These are phyloP conservation scores for Pseudogymnoascus sp. DNA, from an alignment of 2,329 filamentous ascomycete genomes.

Conservation along the genomic window DNA sequence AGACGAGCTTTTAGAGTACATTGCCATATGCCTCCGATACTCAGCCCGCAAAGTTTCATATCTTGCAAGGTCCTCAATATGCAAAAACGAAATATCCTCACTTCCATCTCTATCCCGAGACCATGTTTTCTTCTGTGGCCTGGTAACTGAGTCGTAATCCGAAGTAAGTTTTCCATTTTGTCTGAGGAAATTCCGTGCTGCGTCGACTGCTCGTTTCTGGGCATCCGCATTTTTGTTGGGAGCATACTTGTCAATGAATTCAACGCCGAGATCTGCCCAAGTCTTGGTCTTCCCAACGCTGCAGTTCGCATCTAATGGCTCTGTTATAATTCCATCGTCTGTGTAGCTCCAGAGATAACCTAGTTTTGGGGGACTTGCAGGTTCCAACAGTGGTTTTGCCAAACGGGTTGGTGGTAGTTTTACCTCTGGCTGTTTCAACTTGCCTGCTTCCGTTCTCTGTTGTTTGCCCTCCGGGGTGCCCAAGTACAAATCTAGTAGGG, in stretches of 20 bases:
- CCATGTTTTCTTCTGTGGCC: background rate
- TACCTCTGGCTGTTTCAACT: background rate
- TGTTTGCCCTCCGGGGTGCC: background rate
- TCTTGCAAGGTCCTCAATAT: slow-evolving; percentile 1
- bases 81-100: background rate
- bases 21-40: background rate
- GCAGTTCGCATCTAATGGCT: background rate
- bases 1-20: background rate
- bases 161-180: slow-evolving; percentile 13
- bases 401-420: background rate
- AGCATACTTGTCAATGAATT: background rate
- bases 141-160: background rate
- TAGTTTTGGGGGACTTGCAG: background rate
- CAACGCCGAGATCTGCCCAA: background rate
- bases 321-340: background rate
- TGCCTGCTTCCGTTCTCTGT: background rate
- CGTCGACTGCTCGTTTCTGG: background rate
- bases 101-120: background rate
- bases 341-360: background rate
- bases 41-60: slow-evolving; percentile 1
- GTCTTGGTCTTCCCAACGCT: background rate
- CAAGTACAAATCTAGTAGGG: background rate
- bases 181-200: slow-evolving; percentile 9
- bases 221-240: background rate
- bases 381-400: background rate